These are phyloP conservation scores for Gracilariopsis chorda DNA, from an alignment of 23 red algal genomes.

Conservation along the genomic window DNA sequence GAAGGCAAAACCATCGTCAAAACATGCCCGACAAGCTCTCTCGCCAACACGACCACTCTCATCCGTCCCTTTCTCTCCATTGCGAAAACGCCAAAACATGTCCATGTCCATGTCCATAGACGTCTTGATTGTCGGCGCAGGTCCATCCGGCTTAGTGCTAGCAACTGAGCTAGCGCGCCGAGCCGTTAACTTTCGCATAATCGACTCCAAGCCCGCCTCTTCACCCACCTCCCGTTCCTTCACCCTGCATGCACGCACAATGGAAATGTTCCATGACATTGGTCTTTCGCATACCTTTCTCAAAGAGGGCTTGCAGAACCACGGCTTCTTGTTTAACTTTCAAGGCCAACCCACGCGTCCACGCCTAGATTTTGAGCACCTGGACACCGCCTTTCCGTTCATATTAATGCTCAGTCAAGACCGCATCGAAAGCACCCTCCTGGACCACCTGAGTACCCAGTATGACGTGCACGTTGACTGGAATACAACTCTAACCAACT, in stretches of 20 bases:
- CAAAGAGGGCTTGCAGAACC: background rate
- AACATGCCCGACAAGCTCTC: no score
- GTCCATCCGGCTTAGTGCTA: background rate
- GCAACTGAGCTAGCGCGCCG: background rate
- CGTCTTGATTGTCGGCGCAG: background rate
- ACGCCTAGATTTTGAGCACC: background rate
- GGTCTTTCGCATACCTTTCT: background rate
- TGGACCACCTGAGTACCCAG: background rate
- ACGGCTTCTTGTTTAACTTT: constrained; percentile 8
- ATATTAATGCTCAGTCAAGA: background rate
- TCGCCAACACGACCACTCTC: no score
- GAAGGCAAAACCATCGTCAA: no score
- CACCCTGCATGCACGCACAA: background rate
- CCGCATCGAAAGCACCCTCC: background rate
- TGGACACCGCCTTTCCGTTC: background rate
- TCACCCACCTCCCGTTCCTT: background rate
- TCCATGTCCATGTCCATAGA: no score
- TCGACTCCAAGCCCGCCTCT: background rate
- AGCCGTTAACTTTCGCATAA: background rate
- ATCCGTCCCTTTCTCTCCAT: no score
- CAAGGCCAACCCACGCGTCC: background rate
- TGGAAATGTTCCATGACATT: background rate
- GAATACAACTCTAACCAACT: background rate
- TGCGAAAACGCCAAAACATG: no score
- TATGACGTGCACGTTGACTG: background rate